Evolutionary conservation across 768 basidiomycete genomes (phyloP), one percentile per base, ranked within the genome.

Genomic region (Macrolepiota dolichaula): DNA sequence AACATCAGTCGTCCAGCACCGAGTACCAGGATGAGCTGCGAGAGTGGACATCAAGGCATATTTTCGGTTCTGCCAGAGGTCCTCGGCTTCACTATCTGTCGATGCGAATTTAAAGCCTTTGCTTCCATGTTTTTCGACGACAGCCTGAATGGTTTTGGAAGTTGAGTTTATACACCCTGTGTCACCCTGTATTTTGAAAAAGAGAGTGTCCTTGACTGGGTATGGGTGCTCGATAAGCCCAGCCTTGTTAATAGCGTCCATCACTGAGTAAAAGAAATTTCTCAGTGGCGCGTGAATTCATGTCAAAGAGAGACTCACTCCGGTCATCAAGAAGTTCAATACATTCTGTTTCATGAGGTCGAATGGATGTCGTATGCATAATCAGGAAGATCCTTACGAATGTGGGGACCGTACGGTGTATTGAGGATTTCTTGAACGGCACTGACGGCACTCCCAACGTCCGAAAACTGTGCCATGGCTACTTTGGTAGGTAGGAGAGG

Each of bases 131-230:
- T 79, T 83, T 66, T 83, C 78, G 22, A 87, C 84, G 27, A 96
- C 84, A 7, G 72, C 67, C 64, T 86, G 77, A 25, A 92, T 81
- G 19, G 78, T 72, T 47, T 81, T 77, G 0, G 89, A 83, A 0
- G 91, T 81, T 44, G 81, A 80, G 3, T 81, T 69, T 35, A 90
- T 83, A 4, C 82, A 79, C 11, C 79, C 72, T 0, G 81, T 75
- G 36, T 91, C 85, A 2, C 94, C 94, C 70, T 95, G 92, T 55
- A 97, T 83, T 71, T 96, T 96, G 81, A 98, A 92, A 76, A 97
- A 94, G 10, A 97, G 81, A 0, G 88, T 88, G 68, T 95, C 92
- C 63, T 81, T 75, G 19, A 86, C 85, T 2, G 88, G 88, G 69
- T 88, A 91, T 49, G 84, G 78, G 56, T 70, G 72, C 60, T 83